Percentiles rank a stretch among this genome's conserved stretches.
Evolutionary conservation across 768 basidiomycete genomes (phyloP).

Genomic region (Calocera cornea): DNA sequence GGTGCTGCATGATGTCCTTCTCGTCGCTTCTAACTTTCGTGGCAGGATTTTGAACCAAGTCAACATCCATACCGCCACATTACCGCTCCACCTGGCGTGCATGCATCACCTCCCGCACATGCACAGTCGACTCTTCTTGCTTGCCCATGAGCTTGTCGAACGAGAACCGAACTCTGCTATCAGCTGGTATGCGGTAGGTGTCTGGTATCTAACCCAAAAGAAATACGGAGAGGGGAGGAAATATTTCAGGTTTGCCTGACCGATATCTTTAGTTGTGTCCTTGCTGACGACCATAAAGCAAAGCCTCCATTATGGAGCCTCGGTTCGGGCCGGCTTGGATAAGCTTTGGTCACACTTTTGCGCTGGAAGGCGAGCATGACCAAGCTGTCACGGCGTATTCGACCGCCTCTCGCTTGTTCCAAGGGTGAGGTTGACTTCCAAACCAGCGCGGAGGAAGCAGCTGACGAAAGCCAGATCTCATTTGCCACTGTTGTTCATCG

Average conservation of each 20-base stretch:
- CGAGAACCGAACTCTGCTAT: constrained; percentile 83
- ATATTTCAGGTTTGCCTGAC: constrained; percentile 69
- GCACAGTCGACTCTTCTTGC: constrained; percentile 84
- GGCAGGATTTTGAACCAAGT: constrained; percentile 69
- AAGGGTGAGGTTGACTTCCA: constrained; percentile 46
- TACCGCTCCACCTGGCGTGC: constrained; percentile 92
- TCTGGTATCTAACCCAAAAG: constrained; percentile 81
- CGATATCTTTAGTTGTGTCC: not conserved
- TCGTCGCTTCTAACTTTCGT: not conserved
- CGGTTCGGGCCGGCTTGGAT: constrained; percentile 95
- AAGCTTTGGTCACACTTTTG: constrained; percentile 94
- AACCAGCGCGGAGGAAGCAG: not conserved
- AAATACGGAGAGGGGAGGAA: constrained; percentile 87
- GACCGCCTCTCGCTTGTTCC: constrained; percentile 88
- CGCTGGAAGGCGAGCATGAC: constrained; percentile 94
- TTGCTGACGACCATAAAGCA: constrained; percentile 35
- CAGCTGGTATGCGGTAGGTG: constrained; percentile 97
- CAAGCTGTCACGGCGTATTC: constrained; percentile 98
- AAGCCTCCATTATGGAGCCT: constrained; percentile 93
- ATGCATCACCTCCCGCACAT: constrained; percentile 91
- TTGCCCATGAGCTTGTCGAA: constrained; percentile 93
- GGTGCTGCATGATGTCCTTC: constrained; percentile 10
- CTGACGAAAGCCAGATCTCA: constrained; percentile 59
- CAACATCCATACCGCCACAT: constrained; percentile 74
- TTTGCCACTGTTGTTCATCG: constrained; percentile 85